A percentile compares a stretch with the other conserved stretches of the same genome.
These are phyloP conservation scores for Globisporangium barbulae DNA, from an alignment of 352 stramenopile species.

Conservation along the genomic window DNA sequence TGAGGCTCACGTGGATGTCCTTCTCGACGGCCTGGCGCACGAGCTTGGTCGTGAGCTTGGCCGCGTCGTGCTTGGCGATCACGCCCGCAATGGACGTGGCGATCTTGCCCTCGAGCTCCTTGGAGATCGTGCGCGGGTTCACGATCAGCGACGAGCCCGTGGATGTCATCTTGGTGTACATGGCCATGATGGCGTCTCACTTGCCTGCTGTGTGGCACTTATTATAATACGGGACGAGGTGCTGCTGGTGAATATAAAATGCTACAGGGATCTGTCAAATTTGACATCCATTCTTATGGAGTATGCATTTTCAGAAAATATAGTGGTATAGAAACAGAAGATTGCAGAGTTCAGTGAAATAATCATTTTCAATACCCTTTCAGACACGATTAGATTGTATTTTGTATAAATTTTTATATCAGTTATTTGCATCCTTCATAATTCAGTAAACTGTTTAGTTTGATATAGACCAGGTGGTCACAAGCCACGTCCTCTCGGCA, in stretches of 20 bases:
- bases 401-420: no score
- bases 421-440: no score
- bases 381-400: neutral
- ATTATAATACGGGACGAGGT: neutral
- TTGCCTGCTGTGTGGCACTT: neutral
- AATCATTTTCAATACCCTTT: neutral
- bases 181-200: constrained; percentile 31
- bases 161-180: constrained; percentile 81
- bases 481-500: neutral
- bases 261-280: constrained; percentile 2
- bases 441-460: neutral
- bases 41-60: constrained; percentile 72
- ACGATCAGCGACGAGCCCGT: constrained; percentile 64
- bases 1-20: constrained; percentile 79
- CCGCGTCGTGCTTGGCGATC: constrained; percentile 60
- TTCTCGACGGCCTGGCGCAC: constrained; percentile 85
- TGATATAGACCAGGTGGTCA: neutral
- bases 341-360: neutral
- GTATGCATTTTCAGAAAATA: neutral
- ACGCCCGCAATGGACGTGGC: constrained; percentile 59
- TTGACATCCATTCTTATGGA: neutral
- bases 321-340: neutral
- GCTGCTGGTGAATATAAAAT: neutral
- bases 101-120: constrained; percentile 82
- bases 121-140: constrained; percentile 75